Conservation (phyloP, 148 eudicot species). For the Cornus florida region DNA sequence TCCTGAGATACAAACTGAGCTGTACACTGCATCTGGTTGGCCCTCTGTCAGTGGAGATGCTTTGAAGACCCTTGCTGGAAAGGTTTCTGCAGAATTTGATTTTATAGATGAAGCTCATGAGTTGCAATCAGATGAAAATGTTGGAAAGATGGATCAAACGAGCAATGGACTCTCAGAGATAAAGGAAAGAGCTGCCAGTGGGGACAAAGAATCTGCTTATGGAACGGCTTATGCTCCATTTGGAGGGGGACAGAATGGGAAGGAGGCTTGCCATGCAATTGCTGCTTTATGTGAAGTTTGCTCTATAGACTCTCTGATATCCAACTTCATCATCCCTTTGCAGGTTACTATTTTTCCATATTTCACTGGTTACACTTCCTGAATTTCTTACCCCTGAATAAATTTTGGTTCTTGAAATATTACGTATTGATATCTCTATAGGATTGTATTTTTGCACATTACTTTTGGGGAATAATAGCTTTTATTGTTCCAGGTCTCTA, state of each 20-base stretch:
- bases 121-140: neutral
- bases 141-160: neutral
- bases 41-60: constrained; percentile 90
- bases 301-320: constrained; percentile 88
- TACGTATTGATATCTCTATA: no score
- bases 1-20: constrained; percentile 47
- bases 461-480: no score
- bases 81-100: constrained; percentile 82
- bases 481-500: no score
- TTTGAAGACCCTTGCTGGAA: constrained; percentile 79
- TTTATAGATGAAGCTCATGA: constrained; percentile 41
- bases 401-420: no score
- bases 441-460: no score
- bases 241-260: constrained; percentile 71
- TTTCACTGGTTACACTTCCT: neutral
- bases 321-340: constrained; percentile 94
- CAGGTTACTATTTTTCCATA: constrained; percentile 49
- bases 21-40: constrained; percentile 88
- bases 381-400: no score
- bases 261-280: constrained; percentile 96
- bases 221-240: constrained; percentile 88
- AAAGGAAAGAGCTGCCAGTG: no score
- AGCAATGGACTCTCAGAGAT: no score
- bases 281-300: constrained; percentile 94
- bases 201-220: constrained; percentile 56